Evolutionary conservation across 2,329 filamentous ascomycete genomes (phyloP).

Genomic region (Venturia carpophila): DNA sequence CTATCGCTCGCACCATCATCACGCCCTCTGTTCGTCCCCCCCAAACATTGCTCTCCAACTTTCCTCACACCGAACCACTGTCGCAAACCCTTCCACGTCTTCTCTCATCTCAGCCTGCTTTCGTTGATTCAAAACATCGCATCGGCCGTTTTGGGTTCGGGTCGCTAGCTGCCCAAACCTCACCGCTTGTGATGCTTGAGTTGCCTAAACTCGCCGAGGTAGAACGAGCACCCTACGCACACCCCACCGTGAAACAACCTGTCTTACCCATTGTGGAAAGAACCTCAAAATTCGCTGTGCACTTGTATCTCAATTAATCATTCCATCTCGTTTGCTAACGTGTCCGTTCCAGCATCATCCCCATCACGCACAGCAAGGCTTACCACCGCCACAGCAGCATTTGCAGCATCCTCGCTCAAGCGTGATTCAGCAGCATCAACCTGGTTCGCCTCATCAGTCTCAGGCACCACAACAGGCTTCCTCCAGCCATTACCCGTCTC

Average conservation of each 20-base stretch:
- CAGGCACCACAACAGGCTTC: conserved; percentile 50
- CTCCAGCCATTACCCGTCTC: conserved; percentile 56
- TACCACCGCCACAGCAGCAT: conserved; percentile 50
- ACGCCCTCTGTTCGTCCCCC: neutral
- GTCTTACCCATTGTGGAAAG: conserved; percentile 2
- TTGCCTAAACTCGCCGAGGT: conserved; percentile 15
- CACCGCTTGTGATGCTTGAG: conserved; percentile 13
- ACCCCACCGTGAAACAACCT: conserved; percentile 1
- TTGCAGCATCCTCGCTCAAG: conserved; percentile 65
- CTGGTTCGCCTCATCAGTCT: conserved; percentile 54
- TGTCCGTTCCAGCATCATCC: conserved; percentile 58
- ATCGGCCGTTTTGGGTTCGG: conserved; percentile 13
- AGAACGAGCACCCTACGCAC: conserved; percentile 1
- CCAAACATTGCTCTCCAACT: neutral
- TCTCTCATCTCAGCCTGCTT: neutral
- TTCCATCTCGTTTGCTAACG: conserved; percentile 19
- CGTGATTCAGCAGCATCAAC: conserved; percentile 61
- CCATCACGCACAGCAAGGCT: conserved; percentile 66
- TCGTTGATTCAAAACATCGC: conserved; percentile 16
- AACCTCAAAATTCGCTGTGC: neutral
- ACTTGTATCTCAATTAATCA: conserved; percentile 5
- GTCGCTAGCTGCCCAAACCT: conserved; percentile 15
- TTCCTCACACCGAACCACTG: neutral
- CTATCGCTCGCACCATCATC: neutral
- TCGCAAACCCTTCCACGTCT: neutral